These are phyloP conservation scores for Leptodontidium sp. DNA, from an alignment of 2,329 filamentous ascomycete species.

Conservation along the genomic window DNA sequence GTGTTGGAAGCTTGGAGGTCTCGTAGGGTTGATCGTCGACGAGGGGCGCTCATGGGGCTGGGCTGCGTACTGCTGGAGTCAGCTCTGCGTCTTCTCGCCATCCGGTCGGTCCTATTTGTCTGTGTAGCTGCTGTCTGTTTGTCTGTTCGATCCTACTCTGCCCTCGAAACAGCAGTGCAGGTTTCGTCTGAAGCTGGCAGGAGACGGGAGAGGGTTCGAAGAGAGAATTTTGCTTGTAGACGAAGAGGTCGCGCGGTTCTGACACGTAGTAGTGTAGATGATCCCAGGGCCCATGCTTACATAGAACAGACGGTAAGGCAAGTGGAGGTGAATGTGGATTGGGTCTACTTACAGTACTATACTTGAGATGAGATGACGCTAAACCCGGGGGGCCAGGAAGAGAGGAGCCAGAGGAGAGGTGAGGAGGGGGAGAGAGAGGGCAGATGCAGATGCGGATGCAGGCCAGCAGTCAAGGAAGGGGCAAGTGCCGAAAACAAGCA, in stretches of 20 bases:
- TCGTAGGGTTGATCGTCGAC: constrained; percentile 56
- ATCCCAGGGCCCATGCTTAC: constrained; percentile 21
- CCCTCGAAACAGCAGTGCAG: constrained; percentile 6
- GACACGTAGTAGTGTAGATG: constrained; percentile 21
- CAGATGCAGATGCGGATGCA: neutral
- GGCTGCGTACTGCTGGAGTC: constrained; percentile 47
- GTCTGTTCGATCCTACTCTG: constrained; percentile 7
- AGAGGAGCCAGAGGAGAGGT: neutral
- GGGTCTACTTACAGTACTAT: constrained; percentile 23
- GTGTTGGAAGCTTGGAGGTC: constrained; percentile 52
- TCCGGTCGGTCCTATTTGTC: constrained; percentile 22
- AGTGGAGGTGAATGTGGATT: constrained; percentile 18
- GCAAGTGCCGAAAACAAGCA: constrained; percentile 1
- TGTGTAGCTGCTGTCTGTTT: neutral
- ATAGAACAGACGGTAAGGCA: constrained; percentile 20
- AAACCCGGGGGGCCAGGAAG: neutral
- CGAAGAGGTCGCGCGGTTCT: constrained; percentile 16
- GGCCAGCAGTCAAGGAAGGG: constrained; percentile 6
- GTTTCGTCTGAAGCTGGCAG: constrained; percentile 14
- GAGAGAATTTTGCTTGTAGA: constrained; percentile 4
- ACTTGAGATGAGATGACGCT: constrained; percentile 17
- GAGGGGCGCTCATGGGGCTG: constrained; percentile 52
- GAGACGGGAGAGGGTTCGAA: neutral
- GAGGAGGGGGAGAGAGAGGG: neutral
- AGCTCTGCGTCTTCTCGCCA: constrained; percentile 48